Evolutionary conservation across 73 alveolate species (phyloP).

Genomic region (Durusdinium trenchii): DNA sequence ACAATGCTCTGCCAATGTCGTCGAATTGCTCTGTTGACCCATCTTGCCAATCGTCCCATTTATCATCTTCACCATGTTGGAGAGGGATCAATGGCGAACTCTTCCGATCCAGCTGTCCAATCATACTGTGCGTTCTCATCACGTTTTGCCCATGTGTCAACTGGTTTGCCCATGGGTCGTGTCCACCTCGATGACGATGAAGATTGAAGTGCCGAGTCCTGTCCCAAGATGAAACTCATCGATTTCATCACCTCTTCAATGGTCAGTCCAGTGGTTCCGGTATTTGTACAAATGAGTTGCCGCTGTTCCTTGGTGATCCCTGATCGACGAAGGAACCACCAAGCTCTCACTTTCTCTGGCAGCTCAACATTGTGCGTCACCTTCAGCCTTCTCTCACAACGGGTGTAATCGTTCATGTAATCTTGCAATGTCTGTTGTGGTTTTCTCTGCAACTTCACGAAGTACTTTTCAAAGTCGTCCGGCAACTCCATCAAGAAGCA

Average conservation of each 20-base stretch:
- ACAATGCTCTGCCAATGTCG: not conserved
- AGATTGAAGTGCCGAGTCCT: not conserved
- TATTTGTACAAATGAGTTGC: not conserved
- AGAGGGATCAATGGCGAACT: not conserved
- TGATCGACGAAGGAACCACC: not conserved
- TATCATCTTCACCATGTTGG: not conserved
- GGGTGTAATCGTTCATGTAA: not conserved
- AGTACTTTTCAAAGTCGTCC: conserved; percentile 27
- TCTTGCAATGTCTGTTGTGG: not conserved
- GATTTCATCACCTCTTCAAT: not conserved
- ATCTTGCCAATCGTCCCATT: not conserved
- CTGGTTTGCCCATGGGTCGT: not conserved
- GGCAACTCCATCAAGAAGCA: conserved; percentile 43
- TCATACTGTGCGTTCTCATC: not conserved
- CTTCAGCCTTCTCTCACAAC: not conserved
- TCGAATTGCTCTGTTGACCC: not conserved
- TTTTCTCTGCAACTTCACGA: not conserved
- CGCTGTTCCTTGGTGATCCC: not conserved
- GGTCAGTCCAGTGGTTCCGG: not conserved
- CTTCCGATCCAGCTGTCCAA: not conserved
- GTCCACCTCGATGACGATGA: not conserved
- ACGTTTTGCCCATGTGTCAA: too few species aligned
- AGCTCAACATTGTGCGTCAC: not conserved
- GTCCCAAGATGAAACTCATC: conserved; percentile 53
- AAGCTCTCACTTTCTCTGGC: conserved; percentile 33